These are phyloP conservation scores for Trametes elegans DNA, from an alignment of 768 basidiomycete genomes.

Conservation along the genomic window DNA sequence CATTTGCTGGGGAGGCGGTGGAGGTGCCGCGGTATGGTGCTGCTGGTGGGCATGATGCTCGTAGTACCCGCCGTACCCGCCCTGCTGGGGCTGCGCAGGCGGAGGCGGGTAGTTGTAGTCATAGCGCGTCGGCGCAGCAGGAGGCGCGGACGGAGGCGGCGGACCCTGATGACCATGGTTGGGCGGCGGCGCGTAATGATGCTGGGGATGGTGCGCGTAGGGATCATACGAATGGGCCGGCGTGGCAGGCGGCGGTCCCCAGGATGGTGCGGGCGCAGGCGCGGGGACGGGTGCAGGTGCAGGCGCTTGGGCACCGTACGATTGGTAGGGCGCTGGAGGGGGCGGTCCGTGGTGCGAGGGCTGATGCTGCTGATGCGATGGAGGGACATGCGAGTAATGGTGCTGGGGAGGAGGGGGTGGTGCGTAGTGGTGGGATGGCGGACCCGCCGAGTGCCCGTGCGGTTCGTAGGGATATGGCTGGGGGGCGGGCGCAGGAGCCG, in stretches of 20 bases:
- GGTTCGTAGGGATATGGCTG: conserved; percentile 27
- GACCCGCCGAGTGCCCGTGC: conserved; percentile 20
- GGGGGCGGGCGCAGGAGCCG: conserved; percentile 17
- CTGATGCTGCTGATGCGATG: conserved; percentile 16
- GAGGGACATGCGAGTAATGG: conserved; percentile 25
- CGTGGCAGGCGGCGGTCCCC: conserved; percentile 8
- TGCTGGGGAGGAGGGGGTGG: conserved; percentile 28
- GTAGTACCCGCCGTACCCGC: conserved; percentile 19
- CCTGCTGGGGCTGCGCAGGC: conserved; percentile 14
- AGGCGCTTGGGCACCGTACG: conserved; percentile 15
- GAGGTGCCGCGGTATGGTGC: conserved; percentile 23
- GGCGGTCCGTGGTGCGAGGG: conserved; percentile 14
- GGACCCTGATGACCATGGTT: conserved; percentile 24
- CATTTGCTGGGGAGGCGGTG: conserved; percentile 27
- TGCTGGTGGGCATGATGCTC: conserved; percentile 22
- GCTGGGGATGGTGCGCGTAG: conserved; percentile 31
- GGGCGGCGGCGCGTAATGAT: conserved; percentile 23
- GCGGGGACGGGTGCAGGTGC: conserved; percentile 19
- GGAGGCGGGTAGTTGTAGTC: conserved; percentile 19
- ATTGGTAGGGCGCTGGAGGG: conserved; percentile 17
- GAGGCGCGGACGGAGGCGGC: conserved; percentile 19
- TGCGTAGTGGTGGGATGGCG: conserved; percentile 26
- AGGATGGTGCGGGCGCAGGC: conserved; percentile 16
- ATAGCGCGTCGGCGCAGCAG: conserved; percentile 20
- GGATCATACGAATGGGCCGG: conserved; percentile 22